phyloP scores from a whole-genome alignment of 2,329 filamentous ascomycete genomes.

The Colletotrichum endophyticum region DNA sequence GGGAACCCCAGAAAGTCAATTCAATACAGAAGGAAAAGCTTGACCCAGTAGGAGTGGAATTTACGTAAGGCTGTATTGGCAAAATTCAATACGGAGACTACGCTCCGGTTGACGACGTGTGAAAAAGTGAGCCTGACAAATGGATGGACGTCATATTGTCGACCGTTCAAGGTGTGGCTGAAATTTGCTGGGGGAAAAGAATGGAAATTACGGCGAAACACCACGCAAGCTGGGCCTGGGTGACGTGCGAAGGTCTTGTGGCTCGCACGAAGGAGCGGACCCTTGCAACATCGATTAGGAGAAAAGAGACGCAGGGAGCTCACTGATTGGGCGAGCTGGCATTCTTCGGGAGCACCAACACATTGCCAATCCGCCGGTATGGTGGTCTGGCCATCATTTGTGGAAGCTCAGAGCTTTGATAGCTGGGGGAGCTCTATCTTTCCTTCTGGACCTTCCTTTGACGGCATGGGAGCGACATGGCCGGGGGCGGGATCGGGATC shows the following conservation, averaged over 20 bases:
- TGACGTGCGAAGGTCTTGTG: constrained; percentile 16
- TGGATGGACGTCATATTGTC: background rate
- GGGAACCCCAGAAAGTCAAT: background rate
- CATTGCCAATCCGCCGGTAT: background rate
- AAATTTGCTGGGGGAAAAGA: background rate
- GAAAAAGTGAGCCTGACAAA: background rate
- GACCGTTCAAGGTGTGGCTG: background rate
- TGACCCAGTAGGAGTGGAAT: background rate
- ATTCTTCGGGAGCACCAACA: background rate
- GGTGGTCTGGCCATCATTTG: background rate
- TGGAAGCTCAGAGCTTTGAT: background rate
- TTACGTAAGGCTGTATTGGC: background rate
- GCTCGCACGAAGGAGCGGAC: constrained; percentile 13
- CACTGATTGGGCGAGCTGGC: background rate
- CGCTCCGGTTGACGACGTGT: background rate
- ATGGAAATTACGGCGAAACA: background rate
- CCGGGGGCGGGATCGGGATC: background rate
- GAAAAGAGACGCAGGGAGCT: background rate
- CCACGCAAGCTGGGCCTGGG: background rate
- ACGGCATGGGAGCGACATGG: background rate
- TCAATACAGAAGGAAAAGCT: background rate
- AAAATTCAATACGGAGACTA: background rate
- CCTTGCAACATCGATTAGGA: background rate
- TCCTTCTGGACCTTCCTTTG: background rate
- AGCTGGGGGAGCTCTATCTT: background rate